These are phyloP conservation scores for Tephrocybe sp. DNA, from an alignment of 768 basidiomycete genomes.

Conservation along the genomic window DNA sequence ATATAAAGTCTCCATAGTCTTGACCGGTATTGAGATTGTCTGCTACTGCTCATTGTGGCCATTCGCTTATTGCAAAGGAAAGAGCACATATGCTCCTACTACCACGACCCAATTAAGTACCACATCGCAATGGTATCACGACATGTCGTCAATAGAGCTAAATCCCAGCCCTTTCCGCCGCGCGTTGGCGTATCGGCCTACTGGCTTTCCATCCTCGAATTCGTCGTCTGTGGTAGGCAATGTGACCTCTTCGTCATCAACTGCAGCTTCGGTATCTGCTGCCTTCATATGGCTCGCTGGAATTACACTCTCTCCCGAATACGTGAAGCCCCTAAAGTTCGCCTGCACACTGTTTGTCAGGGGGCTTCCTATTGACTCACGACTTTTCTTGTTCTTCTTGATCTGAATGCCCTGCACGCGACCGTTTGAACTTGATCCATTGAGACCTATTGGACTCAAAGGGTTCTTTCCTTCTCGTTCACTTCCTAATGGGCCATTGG, in stretches of 20 bases:
- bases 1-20: slow-evolving; percentile 2
- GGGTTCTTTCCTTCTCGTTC: slow-evolving; percentile 31
- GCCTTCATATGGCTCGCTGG: slow-evolving; percentile 37
- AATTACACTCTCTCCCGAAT: slow-evolving; percentile 67
- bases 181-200: slow-evolving; percentile 66
- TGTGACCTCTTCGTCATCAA: slow-evolving; percentile 47
- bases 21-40: slow-evolving; percentile 12
- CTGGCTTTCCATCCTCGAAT: slow-evolving; percentile 61
- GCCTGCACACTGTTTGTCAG: slow-evolving; percentile 93
- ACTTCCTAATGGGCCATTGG: slow-evolving; percentile 76
- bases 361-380: slow-evolving; percentile 54
- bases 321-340: slow-evolving; percentile 95
- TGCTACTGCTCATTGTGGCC: slow-evolving; percentile 10
- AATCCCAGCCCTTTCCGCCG: slow-evolving; percentile 46
- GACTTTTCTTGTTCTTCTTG: slow-evolving; percentile 43
- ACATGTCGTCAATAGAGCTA: slow-evolving; percentile 35
- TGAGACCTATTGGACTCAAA: slow-evolving; percentile 17
- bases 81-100: slow-evolving; percentile 18
- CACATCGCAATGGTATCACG: slow-evolving; percentile 16
- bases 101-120: slow-evolving; percentile 8
- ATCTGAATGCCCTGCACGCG: slow-evolving; percentile 50
- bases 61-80: slow-evolving; percentile 16
- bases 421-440: slow-evolving; percentile 14
- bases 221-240: slow-evolving; percentile 73
- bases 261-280: slow-evolving; percentile 54